Evolutionary conservation across 2,329 filamentous ascomycete genomes (phyloP).

Genomic region (Aspergillus pseudoviridinutans): DNA sequence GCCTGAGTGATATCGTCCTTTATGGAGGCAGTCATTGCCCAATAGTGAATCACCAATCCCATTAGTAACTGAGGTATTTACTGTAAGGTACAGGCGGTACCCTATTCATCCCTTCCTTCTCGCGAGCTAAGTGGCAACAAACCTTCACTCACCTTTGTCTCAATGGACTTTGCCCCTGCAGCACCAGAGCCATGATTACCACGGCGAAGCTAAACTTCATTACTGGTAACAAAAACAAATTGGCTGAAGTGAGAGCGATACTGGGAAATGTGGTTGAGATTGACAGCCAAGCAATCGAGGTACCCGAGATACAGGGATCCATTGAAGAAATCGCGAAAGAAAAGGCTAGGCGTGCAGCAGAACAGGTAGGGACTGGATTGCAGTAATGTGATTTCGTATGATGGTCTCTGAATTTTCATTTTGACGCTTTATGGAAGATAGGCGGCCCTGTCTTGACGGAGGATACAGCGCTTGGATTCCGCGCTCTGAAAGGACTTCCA

Average conservation of each 20-base stretch:
- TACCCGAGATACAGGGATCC: conserved; percentile 86
- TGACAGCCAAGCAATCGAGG: conserved; percentile 69
- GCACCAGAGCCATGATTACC: conserved; percentile 38
- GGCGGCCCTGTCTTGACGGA: conserved; percentile 88
- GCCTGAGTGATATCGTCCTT: not conserved
- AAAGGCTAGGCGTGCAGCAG: conserved; percentile 80
- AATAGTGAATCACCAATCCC: not conserved
- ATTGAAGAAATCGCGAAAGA: conserved; percentile 87
- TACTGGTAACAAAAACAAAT: conserved; percentile 92
- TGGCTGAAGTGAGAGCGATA: conserved; percentile 84
- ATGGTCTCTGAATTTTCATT: not conserved
- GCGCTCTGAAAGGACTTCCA: conserved; percentile 83
- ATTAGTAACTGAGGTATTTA: not conserved
- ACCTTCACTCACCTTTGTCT: conserved; percentile 1
- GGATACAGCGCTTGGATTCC: conserved; percentile 92
- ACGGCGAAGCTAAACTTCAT: conserved; percentile 76
- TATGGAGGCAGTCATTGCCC: not conserved
- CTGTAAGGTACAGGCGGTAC: too few species aligned
- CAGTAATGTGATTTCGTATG: not conserved
- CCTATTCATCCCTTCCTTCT: not conserved
- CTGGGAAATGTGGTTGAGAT: conserved; percentile 70
- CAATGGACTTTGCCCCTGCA: not conserved
- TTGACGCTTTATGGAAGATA: conserved; percentile 49
- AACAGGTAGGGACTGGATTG: conserved; percentile 54
- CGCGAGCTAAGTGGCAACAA: not conserved